Conservation (phyloP, 179 eudicot species). For the Nepenthes alata region DNA sequence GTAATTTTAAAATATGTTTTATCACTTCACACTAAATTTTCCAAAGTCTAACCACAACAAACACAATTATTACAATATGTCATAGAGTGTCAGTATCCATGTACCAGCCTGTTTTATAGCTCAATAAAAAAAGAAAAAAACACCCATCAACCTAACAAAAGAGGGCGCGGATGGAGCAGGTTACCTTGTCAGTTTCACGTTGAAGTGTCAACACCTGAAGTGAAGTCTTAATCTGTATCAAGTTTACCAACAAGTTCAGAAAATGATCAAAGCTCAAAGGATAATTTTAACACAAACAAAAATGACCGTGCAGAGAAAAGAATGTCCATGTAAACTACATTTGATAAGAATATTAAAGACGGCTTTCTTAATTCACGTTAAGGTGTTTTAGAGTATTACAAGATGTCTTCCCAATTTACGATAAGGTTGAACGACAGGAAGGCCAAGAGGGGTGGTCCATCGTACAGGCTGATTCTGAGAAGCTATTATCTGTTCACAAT, state of each 20-base stretch:
- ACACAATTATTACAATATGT: no score
- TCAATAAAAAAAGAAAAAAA: neutral
- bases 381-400: slow-evolving; percentile 16
- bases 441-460: slow-evolving; percentile 95
- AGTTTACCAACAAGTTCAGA: slow-evolving; percentile 8
- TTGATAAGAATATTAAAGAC: slow-evolving; percentile 33
- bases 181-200: slow-evolving; percentile 88
- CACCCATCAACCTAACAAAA: neutral
- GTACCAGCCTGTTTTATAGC: no score
- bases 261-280: neutral
- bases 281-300: neutral
- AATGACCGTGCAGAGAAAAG: neutral
- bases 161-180: no score
- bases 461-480: slow-evolving; percentile 71
- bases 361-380: slow-evolving; percentile 45
- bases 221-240: slow-evolving; percentile 75
- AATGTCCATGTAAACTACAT: neutral
- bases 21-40: no score
- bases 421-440: slow-evolving; percentile 97
- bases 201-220: slow-evolving; percentile 79
- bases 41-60: no score
- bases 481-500: slow-evolving; percentile 61
- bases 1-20: no score
- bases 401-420: slow-evolving; percentile 52
- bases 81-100: no score